Evolutionary conservation across 2,329 filamentous ascomycete genomes (phyloP), one percentile per base, ranked within the genome.

Genomic region (Sphaerostilbella broomeana): DNA sequence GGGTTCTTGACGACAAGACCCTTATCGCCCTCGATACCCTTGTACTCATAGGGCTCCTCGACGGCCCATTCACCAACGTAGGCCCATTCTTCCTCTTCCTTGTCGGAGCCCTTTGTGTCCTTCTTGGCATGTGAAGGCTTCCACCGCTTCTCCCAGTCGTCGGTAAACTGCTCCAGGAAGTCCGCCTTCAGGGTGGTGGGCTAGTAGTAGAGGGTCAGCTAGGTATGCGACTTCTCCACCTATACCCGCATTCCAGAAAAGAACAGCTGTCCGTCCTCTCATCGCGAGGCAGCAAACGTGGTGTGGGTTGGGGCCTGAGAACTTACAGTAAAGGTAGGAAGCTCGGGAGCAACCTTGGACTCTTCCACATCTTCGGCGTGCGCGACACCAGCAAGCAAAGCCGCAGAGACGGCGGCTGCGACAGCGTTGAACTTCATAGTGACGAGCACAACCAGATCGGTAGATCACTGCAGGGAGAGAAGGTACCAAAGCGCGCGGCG

Each of bases 141-240:
- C 92, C 92, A 98, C 69, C 89, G 77, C 51, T 76, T 70, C 53
- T 95, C 84, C 90, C 90, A 97, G 68, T 86, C 89, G 54, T 94
- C 85, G 68, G 86, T 94, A 73, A 98, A 98, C 68, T 98, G 92
- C 73, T 98, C 92, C 50, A 97, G 72, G 78, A 98, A 98, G 45
- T 88, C 86, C 52, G 83, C 92, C 71, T 95, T 92, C 58, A 97
- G 64, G 48, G 72, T 76, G 51, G 88, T 86, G 44, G 92, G 89
- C 90, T 98, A 58, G 17, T 21, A 36, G 27, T 26, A 33, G 17
- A n/a, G n/a, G n/a, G 46, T 58, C 42, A 54, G 56, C 47, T 40
- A 53, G 48, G n/a, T n/a, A n/a, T n/a, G n/a, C n/a, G n/a, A n/a
- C n/a, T n/a, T n/a, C n/a, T n/a, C n/a, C n/a, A n/a, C n/a, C n/a